These are phyloP conservation scores for Exophiala sp. DNA, from an alignment of 2,329 filamentous ascomycete species.

Conservation along the genomic window DNA sequence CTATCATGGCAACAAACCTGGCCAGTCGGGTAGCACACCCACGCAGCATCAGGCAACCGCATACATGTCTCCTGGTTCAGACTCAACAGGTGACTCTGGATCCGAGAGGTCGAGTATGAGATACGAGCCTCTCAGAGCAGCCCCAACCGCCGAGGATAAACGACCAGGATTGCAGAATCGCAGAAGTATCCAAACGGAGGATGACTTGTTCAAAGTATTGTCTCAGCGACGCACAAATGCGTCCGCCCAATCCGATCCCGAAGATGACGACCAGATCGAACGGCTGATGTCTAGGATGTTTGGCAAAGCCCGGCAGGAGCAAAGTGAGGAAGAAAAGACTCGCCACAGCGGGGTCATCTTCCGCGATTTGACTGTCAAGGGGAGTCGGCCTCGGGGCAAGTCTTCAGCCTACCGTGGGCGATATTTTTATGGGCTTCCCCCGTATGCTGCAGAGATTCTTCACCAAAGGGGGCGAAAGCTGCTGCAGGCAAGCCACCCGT, in stretches of 20 bases:
- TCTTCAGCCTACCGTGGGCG: constrained; percentile 52
- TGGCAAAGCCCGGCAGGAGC: constrained; percentile 56
- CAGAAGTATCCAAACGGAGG: constrained; percentile 21
- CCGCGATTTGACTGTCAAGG: constrained; percentile 63
- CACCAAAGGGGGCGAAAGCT: constrained; percentile 32
- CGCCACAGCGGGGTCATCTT: constrained; percentile 65
- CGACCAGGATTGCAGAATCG: constrained; percentile 13
- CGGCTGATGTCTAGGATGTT: constrained; percentile 64
- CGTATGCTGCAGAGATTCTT: constrained; percentile 45
- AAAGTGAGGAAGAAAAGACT: constrained; percentile 65
- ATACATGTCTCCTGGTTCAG: constrained; percentile 4
- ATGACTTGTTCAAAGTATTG: constrained; percentile 24
- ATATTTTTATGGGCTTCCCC: constrained; percentile 49
- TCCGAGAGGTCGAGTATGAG: constrained; percentile 4
- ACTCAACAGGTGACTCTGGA: constrained; percentile 5
- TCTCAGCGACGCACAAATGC: constrained; percentile 24
- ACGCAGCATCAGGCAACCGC: background rate
- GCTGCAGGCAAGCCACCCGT: constrained; percentile 44
- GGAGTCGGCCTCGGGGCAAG: constrained; percentile 61
- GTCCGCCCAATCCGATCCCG: constrained; percentile 18
- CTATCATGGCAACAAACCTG: background rate
- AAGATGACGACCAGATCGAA: constrained; percentile 27
- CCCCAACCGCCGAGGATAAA: constrained; percentile 10
- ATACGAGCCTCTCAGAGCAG: constrained; percentile 13
- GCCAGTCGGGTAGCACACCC: background rate